These are phyloP conservation scores for Geosmithia morbida DNA, from an alignment of 2,329 filamentous ascomycete species.

Conservation along the genomic window DNA sequence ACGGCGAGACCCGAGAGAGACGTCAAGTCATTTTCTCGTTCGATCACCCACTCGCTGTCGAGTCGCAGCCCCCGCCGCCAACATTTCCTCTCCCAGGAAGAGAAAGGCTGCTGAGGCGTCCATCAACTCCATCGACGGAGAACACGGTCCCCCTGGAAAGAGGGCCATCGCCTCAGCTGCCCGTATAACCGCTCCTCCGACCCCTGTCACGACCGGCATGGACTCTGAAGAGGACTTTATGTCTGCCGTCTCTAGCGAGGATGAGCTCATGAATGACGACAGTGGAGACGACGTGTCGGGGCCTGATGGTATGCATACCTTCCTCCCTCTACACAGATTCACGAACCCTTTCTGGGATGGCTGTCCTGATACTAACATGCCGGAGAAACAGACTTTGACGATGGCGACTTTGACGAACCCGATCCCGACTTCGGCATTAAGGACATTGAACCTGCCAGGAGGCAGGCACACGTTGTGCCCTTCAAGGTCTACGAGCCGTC, in stretches of 20 bases:
- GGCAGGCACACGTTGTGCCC: constrained; percentile 67
- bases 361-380: not conserved
- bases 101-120: constrained; percentile 53
- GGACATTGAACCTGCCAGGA: constrained; percentile 57
- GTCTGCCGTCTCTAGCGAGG: constrained; percentile 63
- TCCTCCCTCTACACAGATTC: too few species aligned
- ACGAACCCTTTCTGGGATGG: too few species aligned
- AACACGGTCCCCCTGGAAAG: constrained; percentile 32
- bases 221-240: constrained; percentile 93
- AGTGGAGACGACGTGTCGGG: constrained; percentile 57
- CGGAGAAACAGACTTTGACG: constrained; percentile 34
- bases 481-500: constrained; percentile 67
- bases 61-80: constrained; percentile 21
- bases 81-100: constrained; percentile 45
- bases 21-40: not conserved
- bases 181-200: constrained; percentile 34
- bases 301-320: constrained; percentile 26
- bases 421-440: constrained; percentile 39
- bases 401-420: constrained; percentile 34
- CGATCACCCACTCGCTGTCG: not conserved
- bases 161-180: constrained; percentile 41
- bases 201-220: constrained; percentile 56
- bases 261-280: constrained; percentile 60
- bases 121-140: constrained; percentile 29
- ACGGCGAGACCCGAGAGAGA: not conserved